Conservation (phyloP, 352 stramenopile species). For the Plasmopara viticola region DNA sequence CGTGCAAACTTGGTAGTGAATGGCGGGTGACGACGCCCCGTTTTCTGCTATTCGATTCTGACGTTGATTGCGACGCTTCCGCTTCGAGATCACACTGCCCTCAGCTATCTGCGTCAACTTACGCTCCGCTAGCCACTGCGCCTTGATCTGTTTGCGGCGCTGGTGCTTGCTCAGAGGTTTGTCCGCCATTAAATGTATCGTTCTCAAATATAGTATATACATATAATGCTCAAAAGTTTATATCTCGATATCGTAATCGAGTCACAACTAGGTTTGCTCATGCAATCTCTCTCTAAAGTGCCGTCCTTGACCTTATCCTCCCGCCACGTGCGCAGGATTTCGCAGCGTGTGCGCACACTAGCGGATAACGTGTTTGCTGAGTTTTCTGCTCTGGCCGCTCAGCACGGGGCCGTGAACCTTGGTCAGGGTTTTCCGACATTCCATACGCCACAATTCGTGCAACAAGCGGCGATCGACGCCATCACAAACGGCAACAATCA, state of each 20-base stretch:
- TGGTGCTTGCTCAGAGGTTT: constrained; percentile 39
- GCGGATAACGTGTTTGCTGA: constrained; percentile 83
- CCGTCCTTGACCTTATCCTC: constrained; percentile 2
- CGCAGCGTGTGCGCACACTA: constrained; percentile 51
- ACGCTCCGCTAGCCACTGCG: constrained; percentile 29
- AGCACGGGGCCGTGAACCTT: constrained; percentile 90
- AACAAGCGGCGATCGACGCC: constrained; percentile 79
- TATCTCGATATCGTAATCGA: too few species aligned
- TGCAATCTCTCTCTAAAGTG: constrained; percentile 8
- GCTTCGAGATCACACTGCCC: constrained; percentile 9
- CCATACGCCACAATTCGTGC: constrained; percentile 87
- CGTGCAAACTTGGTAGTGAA: constrained; percentile 22
- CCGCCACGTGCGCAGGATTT: constrained; percentile 36
- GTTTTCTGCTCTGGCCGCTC: constrained; percentile 76
- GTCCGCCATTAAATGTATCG: constrained; percentile 11
- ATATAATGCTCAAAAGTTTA: too few species aligned
- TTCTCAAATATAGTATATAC: not conserved
- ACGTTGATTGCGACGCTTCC: constrained; percentile 43
- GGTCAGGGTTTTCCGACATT: constrained; percentile 96
- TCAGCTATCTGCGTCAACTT: constrained; percentile 24
- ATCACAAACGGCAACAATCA: constrained; percentile 81
- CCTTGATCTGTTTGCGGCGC: constrained; percentile 38
- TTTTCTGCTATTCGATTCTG: constrained; percentile 10
- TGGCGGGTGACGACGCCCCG: constrained; percentile 8
- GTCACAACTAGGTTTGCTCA: not conserved